Conservation (phyloP, 495 filamentous ascomycete species). For the Aspergillus biplanus region DNA sequence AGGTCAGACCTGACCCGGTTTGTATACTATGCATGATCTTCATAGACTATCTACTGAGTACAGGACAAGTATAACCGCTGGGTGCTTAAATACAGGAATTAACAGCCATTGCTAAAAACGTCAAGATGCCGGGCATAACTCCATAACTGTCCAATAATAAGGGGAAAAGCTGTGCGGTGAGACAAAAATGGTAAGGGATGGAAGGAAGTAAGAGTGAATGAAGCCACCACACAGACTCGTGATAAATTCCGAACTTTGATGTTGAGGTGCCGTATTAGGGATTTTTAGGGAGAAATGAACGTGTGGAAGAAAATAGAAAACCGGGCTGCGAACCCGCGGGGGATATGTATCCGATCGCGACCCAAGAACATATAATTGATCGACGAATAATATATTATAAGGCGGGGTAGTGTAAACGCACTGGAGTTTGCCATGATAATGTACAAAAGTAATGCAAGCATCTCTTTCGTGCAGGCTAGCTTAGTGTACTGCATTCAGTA, state of each 20-base stretch:
- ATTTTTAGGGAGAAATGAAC: neutral
- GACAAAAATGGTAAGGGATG: constrained; percentile 1
- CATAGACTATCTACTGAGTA: constrained; percentile 18
- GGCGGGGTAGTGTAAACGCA: neutral
- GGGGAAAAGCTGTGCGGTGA: neutral
- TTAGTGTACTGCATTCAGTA: constrained; percentile 50
- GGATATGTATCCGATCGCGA: constrained; percentile 10
- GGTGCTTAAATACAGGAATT: constrained; percentile 11
- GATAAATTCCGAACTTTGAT: constrained; percentile 20
- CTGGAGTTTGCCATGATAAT: no score
- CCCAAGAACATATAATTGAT: neutral
- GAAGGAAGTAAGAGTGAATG: constrained; percentile 10
- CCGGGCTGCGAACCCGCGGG: neutral
- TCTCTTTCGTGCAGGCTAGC: neutral
- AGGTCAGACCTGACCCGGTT: neutral
- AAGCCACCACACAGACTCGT: constrained; percentile 10
- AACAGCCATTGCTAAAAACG: constrained; percentile 7
- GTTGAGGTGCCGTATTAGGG: neutral
- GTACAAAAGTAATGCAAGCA: neutral
- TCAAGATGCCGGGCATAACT: constrained; percentile 17
- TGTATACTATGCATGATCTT: constrained; percentile 17
- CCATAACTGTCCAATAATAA: constrained; percentile 27
- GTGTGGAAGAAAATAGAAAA: constrained; percentile 8
- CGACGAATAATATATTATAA: constrained; percentile 12
- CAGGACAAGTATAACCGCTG: constrained; percentile 11